These are phyloP conservation scores for Taxillus chinensis DNA, from an alignment of 164 flowering plant genomes.

Conservation along the genomic window DNA sequence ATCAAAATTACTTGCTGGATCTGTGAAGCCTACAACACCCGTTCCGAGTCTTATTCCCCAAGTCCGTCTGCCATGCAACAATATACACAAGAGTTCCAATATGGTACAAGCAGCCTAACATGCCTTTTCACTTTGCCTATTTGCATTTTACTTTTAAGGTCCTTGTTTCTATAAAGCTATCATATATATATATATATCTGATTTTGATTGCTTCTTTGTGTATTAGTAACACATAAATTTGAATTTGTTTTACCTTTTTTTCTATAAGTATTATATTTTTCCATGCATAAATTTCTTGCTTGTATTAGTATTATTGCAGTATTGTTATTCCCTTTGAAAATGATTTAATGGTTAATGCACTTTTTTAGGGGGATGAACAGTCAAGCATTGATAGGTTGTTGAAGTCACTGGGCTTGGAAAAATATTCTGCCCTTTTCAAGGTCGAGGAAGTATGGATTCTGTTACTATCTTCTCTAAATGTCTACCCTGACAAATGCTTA, in stretches of 20 bases:
- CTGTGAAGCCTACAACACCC: conserved; percentile 33
- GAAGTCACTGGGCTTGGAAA: conserved; percentile 57
- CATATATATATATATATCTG: no score
- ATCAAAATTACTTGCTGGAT: conserved; percentile 21
- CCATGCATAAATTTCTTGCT: no score
- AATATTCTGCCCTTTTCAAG: conserved; percentile 56
- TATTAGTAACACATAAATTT: no score
- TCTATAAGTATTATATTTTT: no score
- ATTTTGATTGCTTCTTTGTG: no score
- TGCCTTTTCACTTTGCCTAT: not conserved
- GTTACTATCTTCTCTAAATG: not conserved
- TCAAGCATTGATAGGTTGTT: conserved; percentile 55
- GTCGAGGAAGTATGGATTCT: conserved; percentile 66
- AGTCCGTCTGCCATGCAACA: conserved; percentile 17
- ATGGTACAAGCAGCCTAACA: conserved; percentile 19
- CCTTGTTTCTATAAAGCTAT: no score
- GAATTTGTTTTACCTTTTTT: no score
- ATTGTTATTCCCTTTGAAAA: no score
- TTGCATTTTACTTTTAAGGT: not conserved
- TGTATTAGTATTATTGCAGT: no score
- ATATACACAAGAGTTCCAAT: conserved; percentile 31
- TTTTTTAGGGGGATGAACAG: conserved; percentile 46
- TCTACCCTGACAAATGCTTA: no score
- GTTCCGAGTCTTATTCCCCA: conserved; percentile 14
- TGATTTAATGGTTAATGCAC: no score